Evolutionary conservation across 1,139 yeast genomes (phyloP).

Genomic region (Lodderomyces oxycetoniae): DNA sequence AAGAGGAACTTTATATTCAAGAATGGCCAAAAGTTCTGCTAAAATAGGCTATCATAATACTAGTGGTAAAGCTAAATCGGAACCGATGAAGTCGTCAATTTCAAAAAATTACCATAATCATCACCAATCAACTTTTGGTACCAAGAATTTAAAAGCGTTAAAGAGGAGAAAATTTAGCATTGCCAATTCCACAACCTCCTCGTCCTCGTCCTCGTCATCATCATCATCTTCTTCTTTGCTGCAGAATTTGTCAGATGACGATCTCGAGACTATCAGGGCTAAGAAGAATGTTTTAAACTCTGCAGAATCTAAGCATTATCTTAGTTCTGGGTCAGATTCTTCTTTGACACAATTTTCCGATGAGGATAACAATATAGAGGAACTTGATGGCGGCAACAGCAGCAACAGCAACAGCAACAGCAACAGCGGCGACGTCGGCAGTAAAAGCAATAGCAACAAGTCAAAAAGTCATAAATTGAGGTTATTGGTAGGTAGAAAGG

Average conservation of each 20-base stretch:
- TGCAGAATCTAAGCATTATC: conserved; percentile 7
- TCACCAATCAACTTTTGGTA: conserved; percentile 13
- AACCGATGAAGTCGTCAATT: neutral
- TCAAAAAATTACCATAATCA: neutral
- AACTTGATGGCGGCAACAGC: conserved; percentile 3
- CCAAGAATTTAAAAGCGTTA: conserved; percentile 32
- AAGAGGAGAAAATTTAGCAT: conserved; percentile 40
- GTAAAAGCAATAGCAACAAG: conserved; percentile 1
- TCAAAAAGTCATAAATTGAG: neutral
- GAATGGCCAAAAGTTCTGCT: conserved; percentile 4
- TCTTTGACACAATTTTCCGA: conserved; percentile 43
- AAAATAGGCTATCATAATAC: conserved; percentile 1
- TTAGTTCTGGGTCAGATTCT: conserved; percentile 27
- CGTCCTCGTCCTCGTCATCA: conserved; percentile 24
- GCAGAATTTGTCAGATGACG: conserved; percentile 9
- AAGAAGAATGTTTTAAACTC: neutral
- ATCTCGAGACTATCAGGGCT: conserved; percentile 15
- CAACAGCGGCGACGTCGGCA: conserved; percentile 4
- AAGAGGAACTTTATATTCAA: no score
- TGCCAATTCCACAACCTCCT: conserved; percentile 33
- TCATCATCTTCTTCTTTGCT: conserved; percentile 21
- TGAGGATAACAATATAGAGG: conserved; percentile 19
- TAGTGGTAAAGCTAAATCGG: neutral
- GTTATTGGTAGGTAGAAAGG: conserved; percentile 5
- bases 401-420: conserved; percentile 1